A percentile compares a stretch with the other conserved stretches of the same genome.
phyloP scores from a whole-genome alignment of 345 rosid genomes.

The Conringia planisiliqua region DNA sequence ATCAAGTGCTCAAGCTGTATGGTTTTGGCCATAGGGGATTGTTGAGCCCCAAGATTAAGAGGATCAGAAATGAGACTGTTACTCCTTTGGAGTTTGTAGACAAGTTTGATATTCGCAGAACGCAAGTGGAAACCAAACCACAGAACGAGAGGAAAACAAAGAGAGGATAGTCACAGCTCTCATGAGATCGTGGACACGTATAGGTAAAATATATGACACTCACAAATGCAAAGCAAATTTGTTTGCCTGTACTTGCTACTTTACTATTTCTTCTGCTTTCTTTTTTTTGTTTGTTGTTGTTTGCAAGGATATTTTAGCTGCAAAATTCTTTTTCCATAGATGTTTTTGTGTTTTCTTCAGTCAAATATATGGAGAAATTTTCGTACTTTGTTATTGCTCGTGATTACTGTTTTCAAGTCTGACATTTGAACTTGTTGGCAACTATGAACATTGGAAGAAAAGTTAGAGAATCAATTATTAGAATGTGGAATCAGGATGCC shows the following conservation, averaged over 20 bases:
- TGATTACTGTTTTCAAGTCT: neutral
- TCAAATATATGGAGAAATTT: slow-evolving; percentile 30
- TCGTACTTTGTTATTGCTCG: slow-evolving; percentile 13
- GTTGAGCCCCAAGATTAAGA: slow-evolving; percentile 94
- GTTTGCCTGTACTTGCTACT: slow-evolving; percentile 34
- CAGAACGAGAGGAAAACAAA: slow-evolving; percentile 20
- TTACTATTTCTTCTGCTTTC: slow-evolving; percentile 5
- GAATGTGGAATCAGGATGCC: neutral
- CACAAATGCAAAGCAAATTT: slow-evolving; percentile 34
- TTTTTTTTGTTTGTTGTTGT: slow-evolving; percentile 22
- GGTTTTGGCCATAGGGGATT: slow-evolving; percentile 89
- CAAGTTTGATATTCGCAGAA: slow-evolving; percentile 74
- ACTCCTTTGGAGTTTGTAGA: slow-evolving; percentile 75
- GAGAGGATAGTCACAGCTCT: slow-evolving; percentile 11
- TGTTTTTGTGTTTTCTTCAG: slow-evolving; percentile 24
- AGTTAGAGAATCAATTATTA: neutral
- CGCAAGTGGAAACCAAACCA: slow-evolving; percentile 25
- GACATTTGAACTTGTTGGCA: neutral
- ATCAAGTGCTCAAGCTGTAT: slow-evolving; percentile 86
- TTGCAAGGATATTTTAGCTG: slow-evolving; percentile 27
- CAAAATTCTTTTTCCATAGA: slow-evolving; percentile 24
- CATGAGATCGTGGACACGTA: slow-evolving; percentile 12
- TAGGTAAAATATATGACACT: slow-evolving; percentile 32
- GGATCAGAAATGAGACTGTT: slow-evolving; percentile 78
- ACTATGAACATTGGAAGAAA: neutral